Base-by-base conservation (phyloP, 148 eudicot species). In the Selenicereus undatus region DNA sequence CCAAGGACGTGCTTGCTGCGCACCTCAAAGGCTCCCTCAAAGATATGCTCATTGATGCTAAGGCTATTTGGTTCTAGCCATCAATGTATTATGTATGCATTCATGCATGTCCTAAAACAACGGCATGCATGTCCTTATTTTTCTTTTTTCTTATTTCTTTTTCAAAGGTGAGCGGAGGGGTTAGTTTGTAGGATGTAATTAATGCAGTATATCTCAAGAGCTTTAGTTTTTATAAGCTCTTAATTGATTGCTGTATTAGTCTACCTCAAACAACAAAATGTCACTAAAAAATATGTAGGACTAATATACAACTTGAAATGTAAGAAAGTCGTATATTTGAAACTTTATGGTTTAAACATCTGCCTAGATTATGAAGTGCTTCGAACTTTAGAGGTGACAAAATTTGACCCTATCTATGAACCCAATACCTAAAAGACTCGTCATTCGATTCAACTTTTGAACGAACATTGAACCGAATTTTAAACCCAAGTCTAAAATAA, bases 61-160 rank as follows among this genome's bases (percentile, higher is more conserved):
- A 85, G 75, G 87, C 84, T 56, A 85, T 85, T 1, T 85, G 87
- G 87, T 81, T 85, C 56, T 85, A 85, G 72, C 58, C 58, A 52
- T 17, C 58, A 8, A 50, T 13, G 43, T 39, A 39, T 39, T 7
- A 39, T 39, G 43, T 39, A 39, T 39, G 43, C 43, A 39, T 52
- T 52, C 58, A 3, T 52, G 14, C 18, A 2, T 52, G 58, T 17
- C 58, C 58, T 12, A 52, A 9, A 52, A 52, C 14, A 52, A 52
- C 17, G 17, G 14, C 14, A 17, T 52, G 58, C 58, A 52, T 17
- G 5, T 39, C 43, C 43, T 39, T 39, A 39, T 52, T 3, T 52
- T 17, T 52, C 58, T 52, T 17, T 12, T 3, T 17, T 14, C 17
- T 14, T 51, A 3, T 51, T 14, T 0, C 58, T 52, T 17, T 12